Evolutionary conservation across 192 early-diverging fungal genomes (phyloP).

Genomic region (Coemansia sp.): DNA sequence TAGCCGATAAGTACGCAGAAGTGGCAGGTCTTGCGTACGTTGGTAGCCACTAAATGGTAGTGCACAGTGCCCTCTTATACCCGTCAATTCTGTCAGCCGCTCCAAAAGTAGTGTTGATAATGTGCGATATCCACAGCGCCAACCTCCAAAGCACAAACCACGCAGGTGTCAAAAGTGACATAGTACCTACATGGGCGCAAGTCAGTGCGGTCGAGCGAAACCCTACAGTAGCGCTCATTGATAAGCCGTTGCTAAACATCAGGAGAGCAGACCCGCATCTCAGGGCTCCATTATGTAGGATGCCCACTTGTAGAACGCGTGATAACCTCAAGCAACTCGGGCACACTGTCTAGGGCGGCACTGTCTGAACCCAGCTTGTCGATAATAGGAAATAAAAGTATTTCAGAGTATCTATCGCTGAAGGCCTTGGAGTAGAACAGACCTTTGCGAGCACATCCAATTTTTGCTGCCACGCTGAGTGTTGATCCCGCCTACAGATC

Average conservation of each 20-base stretch:
- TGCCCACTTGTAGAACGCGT: constrained; percentile 97
- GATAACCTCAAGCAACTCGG: constrained; percentile 90
- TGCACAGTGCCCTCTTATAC: constrained; percentile 83
- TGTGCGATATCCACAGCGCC: constrained; percentile 68
- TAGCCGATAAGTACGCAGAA: constrained; percentile 94
- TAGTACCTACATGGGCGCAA: constrained; percentile 97
- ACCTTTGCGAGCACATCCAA: constrained; percentile 98
- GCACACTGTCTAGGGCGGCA: constrained; percentile 94
- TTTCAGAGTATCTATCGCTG: constrained; percentile 64
- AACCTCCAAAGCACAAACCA: constrained; percentile 98
- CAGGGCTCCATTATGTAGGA: constrained; percentile 97
- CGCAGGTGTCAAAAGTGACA: constrained; percentile 82
- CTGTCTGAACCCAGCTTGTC: constrained; percentile 96
- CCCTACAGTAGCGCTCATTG: constrained; percentile 96
- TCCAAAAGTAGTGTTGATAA: constrained; percentile 85
- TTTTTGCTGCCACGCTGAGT: constrained; percentile 98
- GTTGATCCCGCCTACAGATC: constrained; percentile 83
- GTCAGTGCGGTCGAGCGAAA: constrained; percentile 97
- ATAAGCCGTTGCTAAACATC: constrained; percentile 97
- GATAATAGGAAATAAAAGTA: constrained; percentile 89
- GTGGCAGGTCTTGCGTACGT: constrained; percentile 93
- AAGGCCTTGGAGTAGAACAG: constrained; percentile 84
- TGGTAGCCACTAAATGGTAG: constrained; percentile 85
- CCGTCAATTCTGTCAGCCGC: constrained; percentile 72
- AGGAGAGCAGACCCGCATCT: constrained; percentile 97